Conservation (phyloP, 2,329 filamentous ascomycete species). For the Hymenoscyphus scutula region DNA sequence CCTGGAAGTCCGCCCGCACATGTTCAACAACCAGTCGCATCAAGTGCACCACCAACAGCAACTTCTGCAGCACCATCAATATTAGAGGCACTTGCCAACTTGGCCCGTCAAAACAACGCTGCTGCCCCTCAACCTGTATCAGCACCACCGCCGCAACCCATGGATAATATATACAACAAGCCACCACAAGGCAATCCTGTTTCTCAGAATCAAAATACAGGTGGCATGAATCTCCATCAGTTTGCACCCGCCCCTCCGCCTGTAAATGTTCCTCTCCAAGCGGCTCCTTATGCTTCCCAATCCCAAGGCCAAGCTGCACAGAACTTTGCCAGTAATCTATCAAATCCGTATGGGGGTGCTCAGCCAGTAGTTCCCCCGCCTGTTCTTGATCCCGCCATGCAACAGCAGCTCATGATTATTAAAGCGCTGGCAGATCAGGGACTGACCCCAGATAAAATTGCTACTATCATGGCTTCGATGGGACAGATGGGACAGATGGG, state of each 20-base stretch:
- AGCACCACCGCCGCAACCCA: conserved; percentile 29
- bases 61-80: conserved; percentile 54
- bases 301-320: conserved; percentile 37
- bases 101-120: conserved; percentile 70
- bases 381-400: conserved; percentile 51
- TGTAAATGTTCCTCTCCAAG: conserved; percentile 53
- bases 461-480: conserved; percentile 46
- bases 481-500: conserved; percentile 27
- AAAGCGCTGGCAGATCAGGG: conserved; percentile 74
- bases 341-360: conserved; percentile 39
- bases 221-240: conserved; percentile 29
- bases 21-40: conserved; percentile 41
- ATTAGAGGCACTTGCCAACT: conserved; percentile 74
- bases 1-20: conserved; percentile 50
- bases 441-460: conserved; percentile 70
- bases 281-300: conserved; percentile 32
- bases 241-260: conserved; percentile 49
- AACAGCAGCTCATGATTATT: conserved; percentile 71
- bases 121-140: conserved; percentile 36
- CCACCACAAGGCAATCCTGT: conserved; percentile 46
- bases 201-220: conserved; percentile 33
- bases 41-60: conserved; percentile 35
- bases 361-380: conserved; percentile 39
- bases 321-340: conserved; percentile 39
- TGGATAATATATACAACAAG: conserved; percentile 41